These are phyloP conservation scores for Geranium brycei DNA, from an alignment of 345 rosid genomes.

Conservation along the genomic window DNA sequence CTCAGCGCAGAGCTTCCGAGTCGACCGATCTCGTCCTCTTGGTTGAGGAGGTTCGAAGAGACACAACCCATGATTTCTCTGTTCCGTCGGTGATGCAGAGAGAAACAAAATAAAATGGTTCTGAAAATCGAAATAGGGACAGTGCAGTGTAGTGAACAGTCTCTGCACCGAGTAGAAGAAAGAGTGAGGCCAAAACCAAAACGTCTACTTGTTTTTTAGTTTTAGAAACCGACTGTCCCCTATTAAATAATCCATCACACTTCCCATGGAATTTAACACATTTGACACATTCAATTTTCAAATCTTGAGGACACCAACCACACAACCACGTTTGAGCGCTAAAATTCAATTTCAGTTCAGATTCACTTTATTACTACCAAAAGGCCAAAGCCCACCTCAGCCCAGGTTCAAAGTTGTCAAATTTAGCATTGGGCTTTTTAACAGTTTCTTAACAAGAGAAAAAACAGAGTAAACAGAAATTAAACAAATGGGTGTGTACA, in stretches of 20 bases:
- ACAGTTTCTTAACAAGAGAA: too few relatives aligned
- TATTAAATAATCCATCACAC: background rate
- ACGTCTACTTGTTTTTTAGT: background rate
- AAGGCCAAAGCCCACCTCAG: background rate
- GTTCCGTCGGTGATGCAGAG: background rate
- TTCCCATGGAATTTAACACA: background rate
- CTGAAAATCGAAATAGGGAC: constrained; percentile 1
- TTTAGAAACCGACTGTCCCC: background rate
- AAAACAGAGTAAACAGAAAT: too few relatives aligned
- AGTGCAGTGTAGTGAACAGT: background rate
- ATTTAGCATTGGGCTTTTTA: background rate
- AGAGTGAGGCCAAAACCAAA: too few relatives aligned
- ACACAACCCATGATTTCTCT: constrained; percentile 59
- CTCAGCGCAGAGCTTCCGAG: constrained; percentile 56
- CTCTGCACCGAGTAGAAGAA: too few relatives aligned
- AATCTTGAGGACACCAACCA: constrained; percentile 3
- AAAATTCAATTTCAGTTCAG: constrained; percentile 11
- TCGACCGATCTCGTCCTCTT: constrained; percentile 65
- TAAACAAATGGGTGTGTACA: too few relatives aligned
- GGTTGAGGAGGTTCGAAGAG: constrained; percentile 64
- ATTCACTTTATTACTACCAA: background rate
- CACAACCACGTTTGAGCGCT: constrained; percentile 15
- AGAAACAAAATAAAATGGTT: background rate
- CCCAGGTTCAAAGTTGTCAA: background rate
- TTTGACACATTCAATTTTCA: constrained; percentile 13